Evolutionary conservation across 2,329 filamentous ascomycete species (phyloP).

Genomic region (Pseudogymnoascus sp.): DNA sequence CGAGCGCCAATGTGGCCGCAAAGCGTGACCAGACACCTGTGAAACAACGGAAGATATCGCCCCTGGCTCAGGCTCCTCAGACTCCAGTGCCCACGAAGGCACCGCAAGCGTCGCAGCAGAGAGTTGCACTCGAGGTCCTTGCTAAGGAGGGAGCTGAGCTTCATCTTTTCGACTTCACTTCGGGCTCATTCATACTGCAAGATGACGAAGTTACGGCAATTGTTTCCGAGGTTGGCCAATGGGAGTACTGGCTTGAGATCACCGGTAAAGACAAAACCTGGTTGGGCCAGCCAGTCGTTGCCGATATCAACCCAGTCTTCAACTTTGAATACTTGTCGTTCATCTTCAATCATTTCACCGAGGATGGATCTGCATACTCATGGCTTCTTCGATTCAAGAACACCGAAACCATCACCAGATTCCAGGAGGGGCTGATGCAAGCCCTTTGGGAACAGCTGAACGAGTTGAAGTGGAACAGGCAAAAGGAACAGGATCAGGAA

Average conservation of each 20-base stretch:
- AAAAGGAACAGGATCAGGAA: conserved; percentile 84
- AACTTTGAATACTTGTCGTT: conserved; percentile 99
- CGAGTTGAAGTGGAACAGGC: conserved; percentile 86
- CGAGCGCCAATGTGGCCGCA: conserved; percentile 36
- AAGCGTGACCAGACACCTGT: conserved; percentile 33
- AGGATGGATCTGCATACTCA: conserved; percentile 83
- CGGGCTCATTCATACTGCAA: conserved; percentile 75
- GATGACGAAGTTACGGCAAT: conserved; percentile 66
- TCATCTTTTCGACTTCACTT: conserved; percentile 85
- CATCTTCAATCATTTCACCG: conserved; percentile 94
- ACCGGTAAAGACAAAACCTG: conserved; percentile 67
- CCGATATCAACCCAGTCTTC: conserved; percentile 95
- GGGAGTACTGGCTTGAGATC: conserved; percentile 95
- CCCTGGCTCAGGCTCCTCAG: conserved; percentile 15
- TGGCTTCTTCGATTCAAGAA: conserved; percentile 93
- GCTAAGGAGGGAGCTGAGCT: conserved; percentile 72
- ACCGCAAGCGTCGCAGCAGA: conserved; percentile 47
- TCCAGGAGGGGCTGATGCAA: conserved; percentile 91
- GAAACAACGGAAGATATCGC: conserved; percentile 20
- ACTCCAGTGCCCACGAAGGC: conserved; percentile 45
- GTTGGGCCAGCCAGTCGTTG: conserved; percentile 76
- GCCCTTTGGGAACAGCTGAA: conserved; percentile 96
- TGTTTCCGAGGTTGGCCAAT: conserved; percentile 78
- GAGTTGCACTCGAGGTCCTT: conserved; percentile 56
- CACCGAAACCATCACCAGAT: conserved; percentile 68